Base-by-base conservation (phyloP, 1,284 basidiomycete species). In the Naganishia sp. region DNA sequence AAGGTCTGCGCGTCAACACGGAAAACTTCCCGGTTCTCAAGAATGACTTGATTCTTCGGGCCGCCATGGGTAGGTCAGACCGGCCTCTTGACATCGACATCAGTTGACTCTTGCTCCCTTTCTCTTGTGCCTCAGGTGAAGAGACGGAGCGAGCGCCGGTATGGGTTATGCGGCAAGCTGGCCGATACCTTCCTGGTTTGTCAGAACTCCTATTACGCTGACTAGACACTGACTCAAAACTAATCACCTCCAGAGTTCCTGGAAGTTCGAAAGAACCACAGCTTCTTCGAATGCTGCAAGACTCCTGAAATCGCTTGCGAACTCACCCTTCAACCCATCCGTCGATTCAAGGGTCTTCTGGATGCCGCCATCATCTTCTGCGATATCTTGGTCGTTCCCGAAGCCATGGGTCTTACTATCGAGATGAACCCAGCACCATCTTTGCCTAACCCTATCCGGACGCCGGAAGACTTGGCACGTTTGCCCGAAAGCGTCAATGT, bases 151-250 rank as follows among this genome's bases (percentile, higher is more conserved):
- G 92, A 66, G 92, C 95, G 2, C 95, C 95, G 15, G 93, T 96
- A 68, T 99, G 95, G 95, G 90, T 98, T 68, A 99, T 99, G 95
- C 86, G 96, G 41, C 95, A 99, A 78, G 96, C 96, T 23, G 94
- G 95, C 52, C 85, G 94, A 63, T 96, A 96, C 80, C 86, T 97
- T 58, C 94, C 94, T 79, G 94, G 92, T 92, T 74, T 79, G 83
- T 79, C n/a, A 25, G 47, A 41, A 11, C 25, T 46, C 2, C 45
- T n/a, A 49, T 5, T 54, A 6, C 35, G 7, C 10, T 41, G 17
- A 23, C 39, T 21, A 47, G 18, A 42, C 39, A 9, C 23, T 51
- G 25, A 58, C 15, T 9, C n/a, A 23, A 46, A 31, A 61, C 69
- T 45, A 69, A 70, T 67, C 69, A 28, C 17, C 17, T 15, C 0